Percentiles rank a stretch among this genome's conserved stretches.
Evolutionary conservation across 1,139 yeast species (phyloP).

Genomic region (Barnettozyma hawaiiensis): DNA sequence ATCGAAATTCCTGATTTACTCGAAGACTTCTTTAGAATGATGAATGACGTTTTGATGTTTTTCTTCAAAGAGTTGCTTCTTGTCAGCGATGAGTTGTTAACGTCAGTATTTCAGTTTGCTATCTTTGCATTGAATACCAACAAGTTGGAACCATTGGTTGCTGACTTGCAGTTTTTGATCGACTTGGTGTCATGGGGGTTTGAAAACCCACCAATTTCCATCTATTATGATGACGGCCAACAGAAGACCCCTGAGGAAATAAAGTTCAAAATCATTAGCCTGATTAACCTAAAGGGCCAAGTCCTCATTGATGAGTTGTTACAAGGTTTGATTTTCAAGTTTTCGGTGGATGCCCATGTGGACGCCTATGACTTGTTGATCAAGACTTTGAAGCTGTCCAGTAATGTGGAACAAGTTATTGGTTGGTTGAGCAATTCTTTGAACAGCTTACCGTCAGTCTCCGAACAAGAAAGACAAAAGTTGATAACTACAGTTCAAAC

Average conservation of each 20-base stretch:
- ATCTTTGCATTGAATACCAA: constrained; percentile 51
- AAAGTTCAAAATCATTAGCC: constrained; percentile 30
- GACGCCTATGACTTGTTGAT: constrained; percentile 76
- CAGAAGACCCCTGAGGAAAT: constrained; percentile 41
- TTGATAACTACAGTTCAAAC: constrained; percentile 49
- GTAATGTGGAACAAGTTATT: constrained; percentile 35
- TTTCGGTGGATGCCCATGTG: constrained; percentile 62
- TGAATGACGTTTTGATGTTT: constrained; percentile 72
- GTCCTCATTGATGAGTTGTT: constrained; percentile 50
- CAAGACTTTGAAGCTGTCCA: constrained; percentile 49
- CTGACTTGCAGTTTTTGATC: constrained; percentile 69
- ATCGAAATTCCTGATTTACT: constrained; percentile 64
- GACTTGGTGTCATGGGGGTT: constrained; percentile 84
- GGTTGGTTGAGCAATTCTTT: constrained; percentile 60
- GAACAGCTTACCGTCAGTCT: constrained; percentile 55
- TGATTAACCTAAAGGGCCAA: constrained; percentile 52
- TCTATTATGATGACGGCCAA: constrained; percentile 41
- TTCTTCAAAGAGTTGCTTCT: constrained; percentile 63
- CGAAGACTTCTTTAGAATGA: constrained; percentile 86
- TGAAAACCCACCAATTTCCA: constrained; percentile 72
- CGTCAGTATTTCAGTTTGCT: constrained; percentile 56
- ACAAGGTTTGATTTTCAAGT: constrained; percentile 63
- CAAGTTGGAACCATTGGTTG: constrained; percentile 65
- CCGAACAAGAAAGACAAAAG: constrained; percentile 58
- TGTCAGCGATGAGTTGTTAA: constrained; percentile 41